These are phyloP conservation scores for Fusarium cicatricum DNA, from an alignment of 2,329 filamentous ascomycete genomes.

Conservation along the genomic window DNA sequence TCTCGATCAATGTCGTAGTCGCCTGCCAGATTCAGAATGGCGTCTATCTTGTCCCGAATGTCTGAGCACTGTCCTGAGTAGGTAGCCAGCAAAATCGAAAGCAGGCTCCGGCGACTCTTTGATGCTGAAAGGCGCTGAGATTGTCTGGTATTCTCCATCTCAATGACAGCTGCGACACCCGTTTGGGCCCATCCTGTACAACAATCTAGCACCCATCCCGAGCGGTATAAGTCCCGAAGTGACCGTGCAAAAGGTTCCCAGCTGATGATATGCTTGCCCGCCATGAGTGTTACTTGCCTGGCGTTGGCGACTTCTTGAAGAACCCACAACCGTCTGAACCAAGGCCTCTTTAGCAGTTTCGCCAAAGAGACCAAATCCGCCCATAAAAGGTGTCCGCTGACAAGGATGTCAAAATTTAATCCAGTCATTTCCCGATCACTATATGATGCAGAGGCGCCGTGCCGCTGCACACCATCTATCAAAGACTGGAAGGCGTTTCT, in stretches of 20 bases:
- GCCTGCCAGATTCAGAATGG: background rate
- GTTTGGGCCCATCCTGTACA: background rate
- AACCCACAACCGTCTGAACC: background rate
- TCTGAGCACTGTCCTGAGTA: background rate
- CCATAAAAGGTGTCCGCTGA: no score
- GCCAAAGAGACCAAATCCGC: background rate
- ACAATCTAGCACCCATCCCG: background rate
- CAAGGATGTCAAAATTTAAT: no score
- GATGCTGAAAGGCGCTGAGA: background rate
- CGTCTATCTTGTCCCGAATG: background rate
- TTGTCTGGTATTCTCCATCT: background rate
- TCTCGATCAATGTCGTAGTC: background rate
- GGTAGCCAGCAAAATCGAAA: background rate
- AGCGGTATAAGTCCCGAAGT: background rate
- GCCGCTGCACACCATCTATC: no score
- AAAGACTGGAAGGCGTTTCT: no score
- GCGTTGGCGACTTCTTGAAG: slow-evolving; percentile 2
- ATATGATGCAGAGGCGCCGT: no score
- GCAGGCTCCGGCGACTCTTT: background rate
- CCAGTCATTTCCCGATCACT: no score
- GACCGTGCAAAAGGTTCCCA: background rate
- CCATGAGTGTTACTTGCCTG: background rate
- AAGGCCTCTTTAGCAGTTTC: no score
- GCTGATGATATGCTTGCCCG: background rate
- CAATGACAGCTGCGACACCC: background rate